A percentile compares a stretch with the other conserved stretches of the same genome.
Conservation (phyloP, 306 rosid species). For the Sicyos edulis region DNA sequence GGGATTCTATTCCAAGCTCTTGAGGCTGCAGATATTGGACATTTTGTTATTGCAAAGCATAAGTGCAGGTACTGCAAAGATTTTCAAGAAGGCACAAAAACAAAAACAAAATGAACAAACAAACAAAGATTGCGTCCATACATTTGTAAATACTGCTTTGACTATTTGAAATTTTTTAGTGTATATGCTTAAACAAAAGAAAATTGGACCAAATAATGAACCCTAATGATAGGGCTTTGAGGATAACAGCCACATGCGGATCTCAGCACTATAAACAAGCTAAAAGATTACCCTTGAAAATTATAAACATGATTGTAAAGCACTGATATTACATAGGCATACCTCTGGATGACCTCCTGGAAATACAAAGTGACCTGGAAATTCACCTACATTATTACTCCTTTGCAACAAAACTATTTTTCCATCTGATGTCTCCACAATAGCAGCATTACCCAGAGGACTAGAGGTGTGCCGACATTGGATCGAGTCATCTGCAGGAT, state of each 20-base stretch:
- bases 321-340: constrained; percentile 20
- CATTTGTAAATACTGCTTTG: not conserved
- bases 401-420: constrained; percentile 70
- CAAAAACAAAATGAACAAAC: not conserved
- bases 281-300: not conserved
- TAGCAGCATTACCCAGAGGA: constrained; percentile 93
- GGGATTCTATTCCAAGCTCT: constrained; percentile 57
- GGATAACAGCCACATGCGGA: not conserved
- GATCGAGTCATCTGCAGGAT: constrained; percentile 54
- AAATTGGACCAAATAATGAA: constrained; percentile 12
- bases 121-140: not conserved
- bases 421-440: constrained; percentile 73
- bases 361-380: constrained; percentile 85
- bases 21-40: constrained; percentile 64
- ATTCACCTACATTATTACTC: constrained; percentile 87
- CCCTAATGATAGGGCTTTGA: too few relatives aligned
- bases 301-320: not conserved
- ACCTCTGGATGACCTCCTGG: constrained; percentile 99
- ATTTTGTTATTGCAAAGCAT: not conserved
- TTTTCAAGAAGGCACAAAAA: constrained; percentile 18
- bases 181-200: constrained; percentile 5
- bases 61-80: not conserved
- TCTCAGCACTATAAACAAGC: not conserved
- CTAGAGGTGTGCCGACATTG: constrained; percentile 78
- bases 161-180: not conserved